Base-by-base conservation (phyloP, 805 yeast species). In the Saturnispora kantuleensis region DNA sequence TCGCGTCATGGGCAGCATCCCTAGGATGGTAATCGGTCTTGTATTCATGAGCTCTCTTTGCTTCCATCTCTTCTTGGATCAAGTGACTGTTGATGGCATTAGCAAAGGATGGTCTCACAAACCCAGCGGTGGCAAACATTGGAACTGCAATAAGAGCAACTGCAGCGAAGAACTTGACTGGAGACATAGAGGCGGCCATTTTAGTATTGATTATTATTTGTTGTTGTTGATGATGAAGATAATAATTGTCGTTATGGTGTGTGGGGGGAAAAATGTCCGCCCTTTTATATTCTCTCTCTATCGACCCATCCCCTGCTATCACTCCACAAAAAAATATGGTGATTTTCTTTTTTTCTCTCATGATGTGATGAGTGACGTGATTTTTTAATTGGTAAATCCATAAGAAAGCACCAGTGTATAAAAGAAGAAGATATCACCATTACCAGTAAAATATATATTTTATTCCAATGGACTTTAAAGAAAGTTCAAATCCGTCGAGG, bases 71-170 rank as follows among this genome's bases (percentile, higher is more conserved):
- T 48, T 63, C 65, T 48, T 60, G 66, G 31, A 58, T 57, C 21
- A 63, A 48, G 41, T 61, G 60, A 17, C 55, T 55, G 42, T 59
- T 52, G 49, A 63, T 61, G 6, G 65, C 63, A 42, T 63, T 63
- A 7, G 66, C 62, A 48, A 62, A 63, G 2, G 63, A 56, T 35
- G 67, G 67, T 55, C 66, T 62, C 17, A 59, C 56, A 15, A 50
- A 45, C 10, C 46, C 31, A 1, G 61, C 52, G 5, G 61, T 53
- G 6, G 54, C 41, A 31, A 50, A 49, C 31, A 60, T 41, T 41
- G 66, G 66, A 37, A 57, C 48, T 9, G 65, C 55, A 16, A 52
- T 64, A 9, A 61, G 39, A 4, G 58, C 46, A 32, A 60, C 57
- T 44, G 59, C 64, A 29, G 54, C 56, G 12, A 56, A 17, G 46